Percentiles rank a stretch among this genome's conserved stretches.
These are phyloP conservation scores for Nothophoma quercina DNA, from an alignment of 2,329 filamentous ascomycete genomes.

Conservation along the genomic window DNA sequence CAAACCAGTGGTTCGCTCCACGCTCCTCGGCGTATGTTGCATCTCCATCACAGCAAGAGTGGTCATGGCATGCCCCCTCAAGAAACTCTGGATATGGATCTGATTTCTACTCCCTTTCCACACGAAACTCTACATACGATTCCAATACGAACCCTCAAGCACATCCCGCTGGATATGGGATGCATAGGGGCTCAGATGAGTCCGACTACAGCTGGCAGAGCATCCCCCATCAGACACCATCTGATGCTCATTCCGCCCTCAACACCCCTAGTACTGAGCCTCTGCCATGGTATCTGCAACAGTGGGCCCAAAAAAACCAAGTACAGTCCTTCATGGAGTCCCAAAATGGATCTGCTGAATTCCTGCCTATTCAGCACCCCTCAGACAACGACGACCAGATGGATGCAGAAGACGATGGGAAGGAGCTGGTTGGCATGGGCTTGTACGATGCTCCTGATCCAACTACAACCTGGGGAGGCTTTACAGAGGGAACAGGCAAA, in stretches of 20 bases:
- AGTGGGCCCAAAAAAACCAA: conserved; percentile 48
- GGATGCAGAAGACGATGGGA: conserved; percentile 66
- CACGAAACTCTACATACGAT: conserved; percentile 42
- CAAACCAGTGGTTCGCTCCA: conserved; percentile 52
- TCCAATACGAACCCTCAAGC: conserved; percentile 24
- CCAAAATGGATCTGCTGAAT: conserved; percentile 50
- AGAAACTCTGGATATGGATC: conserved; percentile 39
- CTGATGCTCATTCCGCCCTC: conserved; percentile 38
- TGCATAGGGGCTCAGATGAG: conserved; percentile 33
- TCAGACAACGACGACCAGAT: conserved; percentile 60
- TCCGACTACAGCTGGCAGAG: conserved; percentile 43
- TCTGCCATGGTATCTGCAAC: conserved; percentile 48
- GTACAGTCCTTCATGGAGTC: conserved; percentile 27
- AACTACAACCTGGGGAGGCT: conserved; percentile 61
- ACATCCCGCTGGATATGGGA: conserved; percentile 23
- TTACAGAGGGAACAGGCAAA: conserved; percentile 66
- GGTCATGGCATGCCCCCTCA: conserved; percentile 35
- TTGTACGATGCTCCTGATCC: conserved; percentile 77
- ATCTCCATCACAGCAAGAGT: conserved; percentile 36
- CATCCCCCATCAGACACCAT: conserved; percentile 29
- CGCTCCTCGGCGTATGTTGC: conserved; percentile 34
- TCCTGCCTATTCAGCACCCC: conserved; percentile 60
- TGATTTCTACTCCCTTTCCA: conserved; percentile 47
- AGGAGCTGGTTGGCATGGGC: conserved; percentile 82
- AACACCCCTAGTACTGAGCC: conserved; percentile 42